Conservation (phyloP, 106 monocot genomes). For the Allium fistulosum region DNA sequence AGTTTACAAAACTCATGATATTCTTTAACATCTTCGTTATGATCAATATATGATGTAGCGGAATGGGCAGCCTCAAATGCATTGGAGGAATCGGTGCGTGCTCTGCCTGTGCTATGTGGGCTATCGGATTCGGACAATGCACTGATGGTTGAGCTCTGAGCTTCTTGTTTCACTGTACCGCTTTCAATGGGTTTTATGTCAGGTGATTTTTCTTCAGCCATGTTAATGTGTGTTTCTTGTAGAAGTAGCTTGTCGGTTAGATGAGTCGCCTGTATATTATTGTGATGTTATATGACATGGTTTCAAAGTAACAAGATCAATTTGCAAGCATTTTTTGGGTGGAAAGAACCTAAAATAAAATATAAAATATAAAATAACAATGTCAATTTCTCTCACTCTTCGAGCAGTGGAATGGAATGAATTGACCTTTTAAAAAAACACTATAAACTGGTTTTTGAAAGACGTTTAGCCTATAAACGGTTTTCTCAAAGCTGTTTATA, state of each 20-base stretch:
- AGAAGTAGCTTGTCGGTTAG: conserved; percentile 28
- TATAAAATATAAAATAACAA: too few species aligned
- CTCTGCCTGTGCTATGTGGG: conserved; percentile 3
- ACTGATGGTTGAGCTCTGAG: conserved; percentile 26
- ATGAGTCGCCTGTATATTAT: conserved; percentile 9
- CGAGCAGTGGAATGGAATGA: too few species aligned
- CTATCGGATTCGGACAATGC: conserved; percentile 19
- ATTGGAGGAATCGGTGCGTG: conserved; percentile 12
- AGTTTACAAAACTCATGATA: conserved; percentile 15
- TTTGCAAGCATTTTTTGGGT: too few species aligned
- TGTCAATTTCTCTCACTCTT: too few species aligned
- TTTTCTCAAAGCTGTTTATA: too few species aligned
- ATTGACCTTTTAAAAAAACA: too few species aligned
- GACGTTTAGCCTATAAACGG: too few species aligned
- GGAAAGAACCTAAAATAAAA: too few species aligned
- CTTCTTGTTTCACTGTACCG: conserved; percentile 23
- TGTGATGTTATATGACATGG: too few species aligned
- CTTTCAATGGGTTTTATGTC: background rate
- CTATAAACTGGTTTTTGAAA: too few species aligned
- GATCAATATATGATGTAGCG: conserved; percentile 17
- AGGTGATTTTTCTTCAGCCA: background rate
- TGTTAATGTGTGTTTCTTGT: conserved; percentile 6
- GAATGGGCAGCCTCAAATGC: conserved; percentile 22
- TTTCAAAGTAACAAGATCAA: too few species aligned
- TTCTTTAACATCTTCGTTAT: conserved; percentile 14